These are phyloP conservation scores for Aotearoamyces nothofagi DNA, from an alignment of 2,329 filamentous ascomycete genomes.

Conservation along the genomic window DNA sequence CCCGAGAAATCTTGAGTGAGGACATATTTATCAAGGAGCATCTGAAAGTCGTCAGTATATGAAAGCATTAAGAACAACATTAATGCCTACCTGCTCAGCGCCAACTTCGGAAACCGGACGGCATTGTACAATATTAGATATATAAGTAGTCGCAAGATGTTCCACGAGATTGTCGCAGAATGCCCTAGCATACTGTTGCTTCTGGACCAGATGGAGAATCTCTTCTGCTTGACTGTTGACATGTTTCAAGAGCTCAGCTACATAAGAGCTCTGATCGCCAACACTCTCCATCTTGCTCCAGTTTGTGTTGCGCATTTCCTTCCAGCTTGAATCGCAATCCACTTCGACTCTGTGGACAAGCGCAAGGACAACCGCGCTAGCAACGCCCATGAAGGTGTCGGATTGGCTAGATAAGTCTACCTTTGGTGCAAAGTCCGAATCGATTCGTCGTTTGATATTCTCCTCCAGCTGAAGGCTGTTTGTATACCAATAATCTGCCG, in stretches of 20 bases:
- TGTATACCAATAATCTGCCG: conserved; percentile 90
- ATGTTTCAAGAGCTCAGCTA: conserved; percentile 62
- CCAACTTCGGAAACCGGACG: conserved; percentile 85
- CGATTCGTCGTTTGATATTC: conserved; percentile 82
- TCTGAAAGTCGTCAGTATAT: conserved; percentile 33
- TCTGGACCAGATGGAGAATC: conserved; percentile 63
- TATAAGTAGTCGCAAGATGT: conserved; percentile 62
- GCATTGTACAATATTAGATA: conserved; percentile 75
- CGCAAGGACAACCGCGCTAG: conserved; percentile 69
- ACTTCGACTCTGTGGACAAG: conserved; percentile 74
- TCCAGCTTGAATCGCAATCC: conserved; percentile 75
- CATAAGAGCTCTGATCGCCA: conserved; percentile 85
- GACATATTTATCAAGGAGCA: conserved; percentile 90
- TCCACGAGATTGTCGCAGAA: conserved; percentile 97
- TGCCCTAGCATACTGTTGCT: conserved; percentile 85
- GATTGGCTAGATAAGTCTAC: conserved; percentile 88
- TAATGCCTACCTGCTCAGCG: conserved; percentile 59
- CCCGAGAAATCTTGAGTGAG: conserved; percentile 66
- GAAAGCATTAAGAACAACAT: background rate
- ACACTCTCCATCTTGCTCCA: conserved; percentile 92
- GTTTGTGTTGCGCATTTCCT: conserved; percentile 91
- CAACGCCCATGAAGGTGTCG: conserved; percentile 90
- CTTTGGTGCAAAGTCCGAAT: conserved; percentile 55
- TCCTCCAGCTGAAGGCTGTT: conserved; percentile 91
- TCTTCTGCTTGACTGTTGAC: conserved; percentile 59